Evolutionary conservation across 2,329 filamentous ascomycete species (phyloP).

Genomic region (Bipolaris oryzae): DNA sequence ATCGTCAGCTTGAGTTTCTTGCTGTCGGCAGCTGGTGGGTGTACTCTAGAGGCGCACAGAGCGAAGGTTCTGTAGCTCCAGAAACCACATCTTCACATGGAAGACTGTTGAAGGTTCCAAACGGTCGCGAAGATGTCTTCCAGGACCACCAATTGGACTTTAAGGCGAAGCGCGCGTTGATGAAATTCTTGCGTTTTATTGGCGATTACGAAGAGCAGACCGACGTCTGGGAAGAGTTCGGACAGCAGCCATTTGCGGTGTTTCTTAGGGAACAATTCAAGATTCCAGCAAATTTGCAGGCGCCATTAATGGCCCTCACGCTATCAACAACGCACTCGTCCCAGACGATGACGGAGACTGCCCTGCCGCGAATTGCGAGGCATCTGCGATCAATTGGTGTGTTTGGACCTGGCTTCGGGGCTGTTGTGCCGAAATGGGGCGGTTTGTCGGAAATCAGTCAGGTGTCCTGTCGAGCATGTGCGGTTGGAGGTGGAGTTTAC

Average conservation of each 20-base stretch:
- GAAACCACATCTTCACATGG: constrained; percentile 11
- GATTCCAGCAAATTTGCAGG: constrained; percentile 68
- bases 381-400: constrained; percentile 86
- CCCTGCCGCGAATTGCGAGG: constrained; percentile 73
- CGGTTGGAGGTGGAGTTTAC: constrained; percentile 90
- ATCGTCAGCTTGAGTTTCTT: constrained; percentile 89
- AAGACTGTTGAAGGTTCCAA: constrained; percentile 74
- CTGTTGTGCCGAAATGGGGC: constrained; percentile 91
- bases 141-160: constrained; percentile 75
- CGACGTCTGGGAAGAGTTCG: constrained; percentile 64
- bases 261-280: constrained; percentile 64
- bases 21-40: constrained; percentile 94
- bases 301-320: constrained; percentile 71
- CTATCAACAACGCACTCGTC: constrained; percentile 67
- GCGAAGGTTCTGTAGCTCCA: constrained; percentile 6
- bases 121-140: constrained; percentile 90
- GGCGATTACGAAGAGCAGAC: constrained; percentile 69
- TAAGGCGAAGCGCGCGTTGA: constrained; percentile 81
- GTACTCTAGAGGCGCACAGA: constrained; percentile 52
- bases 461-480: constrained; percentile 86
- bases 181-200: constrained; percentile 94
- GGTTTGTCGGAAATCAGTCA: constrained; percentile 87
- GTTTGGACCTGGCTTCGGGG: constrained; percentile 87
- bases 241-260: constrained; percentile 60
- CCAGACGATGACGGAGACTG: constrained; percentile 67